phyloP scores from a whole-genome alignment of 345 rosid genomes.

The Microthlaspi erraticum region DNA sequence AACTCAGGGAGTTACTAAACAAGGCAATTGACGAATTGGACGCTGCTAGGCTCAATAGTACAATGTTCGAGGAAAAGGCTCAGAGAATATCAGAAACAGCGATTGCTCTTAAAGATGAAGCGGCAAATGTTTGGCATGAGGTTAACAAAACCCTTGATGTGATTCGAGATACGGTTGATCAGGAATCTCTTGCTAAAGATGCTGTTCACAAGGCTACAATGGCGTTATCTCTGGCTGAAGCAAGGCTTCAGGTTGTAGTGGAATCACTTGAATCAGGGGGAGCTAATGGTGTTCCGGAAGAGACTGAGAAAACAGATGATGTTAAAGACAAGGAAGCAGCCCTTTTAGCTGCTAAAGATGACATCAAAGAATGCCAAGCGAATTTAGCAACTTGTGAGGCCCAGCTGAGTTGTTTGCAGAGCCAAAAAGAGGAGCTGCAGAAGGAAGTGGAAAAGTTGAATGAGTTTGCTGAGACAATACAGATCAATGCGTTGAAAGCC shows the following conservation, averaged over 20 bases:
- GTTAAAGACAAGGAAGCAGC: conserved; percentile 46
- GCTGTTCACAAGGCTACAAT: conserved; percentile 76
- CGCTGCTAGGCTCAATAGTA: conserved; percentile 76
- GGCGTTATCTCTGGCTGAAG: conserved; percentile 88
- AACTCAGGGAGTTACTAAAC: conserved; percentile 62
- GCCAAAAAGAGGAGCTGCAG: conserved; percentile 71
- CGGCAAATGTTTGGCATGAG: conserved; percentile 62
- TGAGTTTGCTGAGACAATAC: conserved; percentile 70
- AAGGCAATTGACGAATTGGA: conserved; percentile 72
- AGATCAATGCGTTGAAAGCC: conserved; percentile 72
- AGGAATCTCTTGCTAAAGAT: conserved; percentile 72
- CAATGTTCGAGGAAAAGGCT: conserved; percentile 88
- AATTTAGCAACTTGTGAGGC: conserved; percentile 61
- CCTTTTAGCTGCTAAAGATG: conserved; percentile 62
- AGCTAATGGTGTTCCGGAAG: conserved; percentile 45
- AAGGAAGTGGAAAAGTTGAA: conserved; percentile 76
- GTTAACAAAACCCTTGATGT: conserved; percentile 62
- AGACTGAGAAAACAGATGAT: conserved; percentile 42
- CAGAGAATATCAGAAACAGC: conserved; percentile 84
- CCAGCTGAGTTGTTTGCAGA: conserved; percentile 59
- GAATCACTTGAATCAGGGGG: conserved; percentile 58
- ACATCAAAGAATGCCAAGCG: conserved; percentile 61
- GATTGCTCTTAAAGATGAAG: conserved; percentile 83
- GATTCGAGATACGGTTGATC: conserved; percentile 64
- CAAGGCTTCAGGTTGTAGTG: conserved; percentile 66